phyloP scores from a whole-genome alignment of 768 basidiomycete genomes.

The Phaeotremella fagi region DNA sequence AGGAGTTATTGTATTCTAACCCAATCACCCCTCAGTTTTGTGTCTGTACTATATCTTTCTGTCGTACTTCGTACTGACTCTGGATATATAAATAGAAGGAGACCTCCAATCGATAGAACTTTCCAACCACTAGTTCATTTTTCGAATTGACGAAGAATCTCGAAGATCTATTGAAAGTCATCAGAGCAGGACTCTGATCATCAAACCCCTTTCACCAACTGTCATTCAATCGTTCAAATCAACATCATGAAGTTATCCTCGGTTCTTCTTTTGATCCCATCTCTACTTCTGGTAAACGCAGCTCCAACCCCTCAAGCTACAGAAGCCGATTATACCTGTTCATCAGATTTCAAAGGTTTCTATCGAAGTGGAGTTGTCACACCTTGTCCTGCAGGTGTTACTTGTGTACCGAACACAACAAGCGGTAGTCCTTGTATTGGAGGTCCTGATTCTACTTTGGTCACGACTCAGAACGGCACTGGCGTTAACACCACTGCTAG shows the following conservation, averaged over 20 bases:
- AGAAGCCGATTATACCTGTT: not conserved
- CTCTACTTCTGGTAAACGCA: not conserved
- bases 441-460: not conserved
- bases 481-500: not conserved
- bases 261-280: not conserved
- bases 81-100: too few species aligned
- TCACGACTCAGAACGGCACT: not conserved
- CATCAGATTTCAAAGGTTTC: not conserved
- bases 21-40: too few species aligned
- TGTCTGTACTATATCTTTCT: too few species aligned
- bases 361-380: not conserved
- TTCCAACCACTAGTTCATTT: too few species aligned
- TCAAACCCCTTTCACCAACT: too few species aligned
- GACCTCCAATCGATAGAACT: too few species aligned
- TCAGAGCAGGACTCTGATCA: too few species aligned
- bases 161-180: too few species aligned
- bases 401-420: not conserved
- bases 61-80: too few species aligned
- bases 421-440: not conserved
- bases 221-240: not conserved
- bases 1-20: too few species aligned
- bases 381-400: not conserved
- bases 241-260: not conserved
- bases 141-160: too few species aligned
- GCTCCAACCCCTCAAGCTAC: not conserved